A percentile compares a stretch with the other conserved stretches of the same genome.
Conservation (phyloP, 257 asterid genomes). For the Solanum paucissectum region DNA sequence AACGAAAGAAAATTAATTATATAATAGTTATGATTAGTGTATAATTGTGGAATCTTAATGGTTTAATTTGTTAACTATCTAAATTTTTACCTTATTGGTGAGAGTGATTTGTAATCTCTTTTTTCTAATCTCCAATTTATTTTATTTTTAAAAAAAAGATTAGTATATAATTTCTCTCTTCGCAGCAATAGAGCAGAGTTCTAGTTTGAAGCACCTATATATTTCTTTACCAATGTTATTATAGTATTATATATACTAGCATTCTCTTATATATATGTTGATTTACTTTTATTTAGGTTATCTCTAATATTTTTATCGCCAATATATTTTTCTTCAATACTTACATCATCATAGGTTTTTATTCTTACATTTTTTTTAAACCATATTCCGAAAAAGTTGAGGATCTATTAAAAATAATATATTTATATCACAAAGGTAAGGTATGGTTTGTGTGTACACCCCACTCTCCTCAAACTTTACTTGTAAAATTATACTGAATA, state of each 20-base stretch:
- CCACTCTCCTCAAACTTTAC: background rate
- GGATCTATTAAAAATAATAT: background rate
- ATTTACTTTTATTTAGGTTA: background rate
- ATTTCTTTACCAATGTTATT: background rate
- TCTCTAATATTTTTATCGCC: no score
- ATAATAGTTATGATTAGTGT: no score
- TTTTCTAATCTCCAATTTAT: no score
- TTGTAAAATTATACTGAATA: background rate
- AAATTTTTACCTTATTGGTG: no score
- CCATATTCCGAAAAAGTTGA: background rate
- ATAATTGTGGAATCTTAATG: no score
- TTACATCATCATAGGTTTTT: background rate
- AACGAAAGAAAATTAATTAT: background rate
- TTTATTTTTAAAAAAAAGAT: no score
- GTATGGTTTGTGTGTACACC: background rate
- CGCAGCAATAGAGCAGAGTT: no score
- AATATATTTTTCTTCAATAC: background rate
- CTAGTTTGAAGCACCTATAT: background rate
- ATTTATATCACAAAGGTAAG: background rate
- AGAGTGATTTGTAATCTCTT: no score
- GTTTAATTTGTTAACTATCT: no score
- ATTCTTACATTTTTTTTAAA: background rate
- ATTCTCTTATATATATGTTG: no score
- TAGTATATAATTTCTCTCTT: no score
- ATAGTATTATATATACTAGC: no score